Evolutionary conservation across 2,329 filamentous ascomycete species (phyloP), one percentile per base, ranked within the genome.

Genomic region (Lachnellula suecica): DNA sequence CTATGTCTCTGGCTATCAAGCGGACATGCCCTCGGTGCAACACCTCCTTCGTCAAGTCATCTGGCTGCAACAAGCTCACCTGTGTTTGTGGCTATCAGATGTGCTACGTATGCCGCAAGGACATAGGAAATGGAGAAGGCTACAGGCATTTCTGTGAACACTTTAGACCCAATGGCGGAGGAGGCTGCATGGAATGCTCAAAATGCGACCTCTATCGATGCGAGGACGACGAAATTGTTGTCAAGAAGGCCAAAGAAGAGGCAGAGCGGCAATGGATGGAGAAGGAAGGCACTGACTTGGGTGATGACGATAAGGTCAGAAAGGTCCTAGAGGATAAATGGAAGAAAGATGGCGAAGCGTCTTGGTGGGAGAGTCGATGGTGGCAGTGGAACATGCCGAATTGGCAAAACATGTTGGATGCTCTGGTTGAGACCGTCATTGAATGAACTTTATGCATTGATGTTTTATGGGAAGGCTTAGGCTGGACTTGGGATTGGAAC

Each of bases 141-240:
- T 97, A 99, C 70, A 79, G 84, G 35, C 94, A 99, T 71, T 99
- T 97, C 66, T 99, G 94, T 69, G 89, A 96, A 68, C 94, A 97
- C 71, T 97, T 97, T 69, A 82, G 94, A 8, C 87, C 89, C 9
- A 81, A 88, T 56, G 89, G 88, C 0, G 91, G 92, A 44, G 75
- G 78, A 19, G 80, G 82, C 13, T 99, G 94, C 68, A 77, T 70
- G 1, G 84, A 95, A 68, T 97, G 94, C 72, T 85, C 86, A 38
- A 84, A 83, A 63, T 93, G 89, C 71, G 91, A 91, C 65, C 77
- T 93, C 10, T 83, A 83, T 62, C 70, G 74, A 40, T 88, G 86
- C 73, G 88, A 92, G 71, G 80, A 85, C 49, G 89, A 92, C 67
- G 83, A 91, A 54, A 74, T 76, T 29, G 83, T 90, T 19, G 78